Percentiles rank a stretch among this genome's conserved stretches.
Evolutionary conservation across 1,284 basidiomycete species (phyloP).

Genomic region (Malassezia equina): DNA sequence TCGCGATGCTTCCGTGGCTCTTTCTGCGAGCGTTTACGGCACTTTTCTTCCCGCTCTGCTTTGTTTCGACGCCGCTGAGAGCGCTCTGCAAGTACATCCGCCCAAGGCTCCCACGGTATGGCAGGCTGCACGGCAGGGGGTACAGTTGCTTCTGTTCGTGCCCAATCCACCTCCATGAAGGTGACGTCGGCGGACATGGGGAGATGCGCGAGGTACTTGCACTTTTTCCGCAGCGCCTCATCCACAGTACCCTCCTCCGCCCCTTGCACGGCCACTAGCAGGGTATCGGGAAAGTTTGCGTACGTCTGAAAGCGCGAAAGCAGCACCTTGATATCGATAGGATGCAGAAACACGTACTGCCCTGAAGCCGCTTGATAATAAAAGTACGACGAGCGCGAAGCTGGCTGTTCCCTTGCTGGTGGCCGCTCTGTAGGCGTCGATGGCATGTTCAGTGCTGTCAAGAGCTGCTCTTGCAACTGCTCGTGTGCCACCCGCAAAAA

Average conservation of each 20-base stretch:
- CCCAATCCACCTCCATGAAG: slow-evolving; percentile 74
- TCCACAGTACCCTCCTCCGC: slow-evolving; percentile 63
- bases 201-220: slow-evolving; percentile 87
- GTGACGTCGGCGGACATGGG: slow-evolving; percentile 85
- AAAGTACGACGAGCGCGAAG: slow-evolving; percentile 56
- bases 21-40: slow-evolving; percentile 32
- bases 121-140: slow-evolving; percentile 19
- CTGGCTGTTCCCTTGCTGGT: neutral
- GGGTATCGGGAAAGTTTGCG: slow-evolving; percentile 68
- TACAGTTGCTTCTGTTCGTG: slow-evolving; percentile 19
- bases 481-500: slow-evolving; percentile 65
- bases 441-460: slow-evolving; percentile 11
- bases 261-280: slow-evolving; percentile 68
- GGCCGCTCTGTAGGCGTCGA: neutral
- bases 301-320: slow-evolving; percentile 74
- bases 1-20: slow-evolving; percentile 14
- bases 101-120: slow-evolving; percentile 31
- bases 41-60: slow-evolving; percentile 35
- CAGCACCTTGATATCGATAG: slow-evolving; percentile 87
- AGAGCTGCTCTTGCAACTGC: slow-evolving; percentile 39
- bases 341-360: slow-evolving; percentile 81
- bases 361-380: slow-evolving; percentile 93
- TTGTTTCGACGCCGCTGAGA: slow-evolving; percentile 29
- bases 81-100: slow-evolving; percentile 32
- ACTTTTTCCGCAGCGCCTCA: slow-evolving; percentile 81